Base-by-base conservation (phyloP, 2,329 filamentous ascomycete genomes). In the Byssothecium circinans region DNA sequence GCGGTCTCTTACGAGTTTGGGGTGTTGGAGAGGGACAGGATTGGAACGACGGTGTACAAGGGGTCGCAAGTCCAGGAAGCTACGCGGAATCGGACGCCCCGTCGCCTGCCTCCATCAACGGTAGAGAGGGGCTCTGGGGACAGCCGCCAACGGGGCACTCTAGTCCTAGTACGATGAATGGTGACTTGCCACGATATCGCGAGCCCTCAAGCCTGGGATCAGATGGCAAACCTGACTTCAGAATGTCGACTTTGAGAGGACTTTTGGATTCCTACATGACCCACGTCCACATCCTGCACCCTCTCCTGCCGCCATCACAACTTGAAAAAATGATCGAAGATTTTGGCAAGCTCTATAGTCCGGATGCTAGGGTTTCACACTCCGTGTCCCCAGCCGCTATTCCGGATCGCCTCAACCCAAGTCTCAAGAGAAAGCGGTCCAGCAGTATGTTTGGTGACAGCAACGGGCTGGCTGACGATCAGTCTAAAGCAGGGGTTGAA, bases 1-100 rank as follows among this genome's bases (percentile, higher is more conserved):
- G 90, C 23, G 90, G 90, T 1, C 72, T 88, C 6, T 75, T 95
- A 33, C 83, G 87, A 19, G 76, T 92, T 2, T 91, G 87, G 69
- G 90, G 90, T 1, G 82, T 85, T 50, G 91, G 91, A 3, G 89
- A 95, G 70, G 88, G 87, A 25, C 75, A 80, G 20, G 84, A 86
- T 58, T 75, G 77, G 19, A 80, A 81, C 36, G 76, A 81, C 19
- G 74, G 71, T 42, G 66, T 69, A 6, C 71, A 74, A 48, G 61
- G 60, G 3, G 62, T 65, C 15, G 59, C 57, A 17, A 70, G 62
- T 37, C 67, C 52, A 38, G 68, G 60, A 49, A 70, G 56, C 56
- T 72, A 50, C 53, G 71, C 52, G 50, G 67, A 71, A 19, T 71
- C 72, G 20, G 74, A 75, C 46, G 66, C 60, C 5, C 59, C 61